phyloP scores from a whole-genome alignment of 495 filamentous ascomycete genomes.

The Neurospora discreta region DNA sequence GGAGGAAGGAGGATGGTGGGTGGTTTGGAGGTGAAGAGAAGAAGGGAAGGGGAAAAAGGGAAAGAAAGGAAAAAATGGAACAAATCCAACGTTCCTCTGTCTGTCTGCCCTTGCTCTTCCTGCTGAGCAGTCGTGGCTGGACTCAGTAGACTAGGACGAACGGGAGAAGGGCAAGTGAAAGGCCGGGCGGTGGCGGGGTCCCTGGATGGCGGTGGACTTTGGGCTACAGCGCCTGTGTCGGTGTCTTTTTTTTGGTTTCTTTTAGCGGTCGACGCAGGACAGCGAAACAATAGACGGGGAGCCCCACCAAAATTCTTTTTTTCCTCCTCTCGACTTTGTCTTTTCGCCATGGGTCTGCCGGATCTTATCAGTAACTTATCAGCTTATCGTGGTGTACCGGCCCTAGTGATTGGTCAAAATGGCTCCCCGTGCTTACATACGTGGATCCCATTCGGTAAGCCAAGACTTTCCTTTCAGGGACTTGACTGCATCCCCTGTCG shows the following conservation, averaged over 20 bases:
- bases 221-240: neutral
- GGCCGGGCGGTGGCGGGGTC: neutral
- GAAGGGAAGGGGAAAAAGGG: neutral
- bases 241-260: neutral
- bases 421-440: neutral
- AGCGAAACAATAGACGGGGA: neutral
- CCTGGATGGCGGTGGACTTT: neutral
- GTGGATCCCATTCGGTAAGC: neutral
- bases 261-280: neutral
- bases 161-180: neutral
- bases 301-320: neutral
- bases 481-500: neutral
- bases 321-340: neutral
- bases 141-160: neutral
- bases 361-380: slow-evolving; percentile 5
- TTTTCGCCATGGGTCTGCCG: neutral
- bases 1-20: neutral
- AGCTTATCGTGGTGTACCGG: neutral
- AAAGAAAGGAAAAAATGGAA: neutral
- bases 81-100: neutral
- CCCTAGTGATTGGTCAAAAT: neutral
- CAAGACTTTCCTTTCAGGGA: neutral
- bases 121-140: too few relatives aligned
- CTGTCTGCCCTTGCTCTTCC: neutral
- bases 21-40: neutral